Conservation (phyloP, 108 stramenopile genomes). For the Nitzschia putrida region DNA sequence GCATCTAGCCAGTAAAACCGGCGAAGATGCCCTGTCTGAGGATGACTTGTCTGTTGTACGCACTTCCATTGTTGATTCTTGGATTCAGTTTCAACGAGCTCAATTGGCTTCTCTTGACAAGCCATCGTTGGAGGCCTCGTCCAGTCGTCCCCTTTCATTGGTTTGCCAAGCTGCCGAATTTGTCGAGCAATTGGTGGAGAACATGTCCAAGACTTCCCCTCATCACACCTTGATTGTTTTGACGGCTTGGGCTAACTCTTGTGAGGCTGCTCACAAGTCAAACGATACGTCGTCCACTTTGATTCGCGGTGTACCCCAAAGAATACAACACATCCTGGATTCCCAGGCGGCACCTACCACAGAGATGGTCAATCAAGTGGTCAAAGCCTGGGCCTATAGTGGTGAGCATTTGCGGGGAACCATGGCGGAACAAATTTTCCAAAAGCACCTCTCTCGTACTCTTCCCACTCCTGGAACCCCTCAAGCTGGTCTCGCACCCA, state of each 20-base stretch:
- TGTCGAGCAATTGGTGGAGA: slow-evolving; percentile 16
- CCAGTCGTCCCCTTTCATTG: neutral
- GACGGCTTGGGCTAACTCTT: slow-evolving; percentile 32
- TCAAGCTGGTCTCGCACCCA: slow-evolving; percentile 1
- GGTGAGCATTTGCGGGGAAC: slow-evolving; percentile 49
- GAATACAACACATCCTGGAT: slow-evolving; percentile 47
- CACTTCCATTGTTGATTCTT: slow-evolving; percentile 32
- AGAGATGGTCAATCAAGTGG: slow-evolving; percentile 39
- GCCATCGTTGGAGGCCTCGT: neutral
- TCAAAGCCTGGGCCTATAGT: slow-evolving; percentile 57
- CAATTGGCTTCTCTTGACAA: neutral
- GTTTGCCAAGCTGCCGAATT: slow-evolving; percentile 29
- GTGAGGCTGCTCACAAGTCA: slow-evolving; percentile 15
- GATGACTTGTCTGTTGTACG: slow-evolving; percentile 16
- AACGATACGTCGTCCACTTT: neutral
- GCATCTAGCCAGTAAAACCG: neutral
- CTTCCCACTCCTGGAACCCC: neutral
- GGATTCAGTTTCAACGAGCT: slow-evolving; percentile 32
- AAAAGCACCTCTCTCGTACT: slow-evolving; percentile 1
- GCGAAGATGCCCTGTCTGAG: neutral
- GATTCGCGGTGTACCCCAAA: slow-evolving; percentile 50
- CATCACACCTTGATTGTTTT: slow-evolving; percentile 27
- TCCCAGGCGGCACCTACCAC: slow-evolving; percentile 5
- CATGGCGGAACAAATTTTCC: slow-evolving; percentile 47
- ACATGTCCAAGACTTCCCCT: slow-evolving; percentile 3